These are phyloP conservation scores for Rhodotorula sphaerocarpa DNA, from an alignment of 768 basidiomycete species.

Conservation along the genomic window DNA sequence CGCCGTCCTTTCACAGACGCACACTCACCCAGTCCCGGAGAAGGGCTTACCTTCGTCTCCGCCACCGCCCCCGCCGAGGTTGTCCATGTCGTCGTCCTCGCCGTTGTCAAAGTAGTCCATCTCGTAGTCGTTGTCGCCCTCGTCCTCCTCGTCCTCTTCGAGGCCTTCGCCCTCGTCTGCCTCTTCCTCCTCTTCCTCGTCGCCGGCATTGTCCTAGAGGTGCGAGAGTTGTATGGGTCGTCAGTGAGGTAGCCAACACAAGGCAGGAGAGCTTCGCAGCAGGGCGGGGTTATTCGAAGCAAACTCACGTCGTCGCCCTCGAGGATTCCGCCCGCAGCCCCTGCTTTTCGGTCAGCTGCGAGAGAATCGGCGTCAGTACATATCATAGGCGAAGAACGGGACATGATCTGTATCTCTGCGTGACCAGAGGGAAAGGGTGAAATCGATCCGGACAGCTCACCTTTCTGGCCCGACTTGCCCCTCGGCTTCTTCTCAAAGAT, in stretches of 20 bases:
- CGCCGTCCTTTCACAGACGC: too few relatives aligned
- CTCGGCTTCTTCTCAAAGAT: constrained; percentile 25
- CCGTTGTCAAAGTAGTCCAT: constrained; percentile 37
- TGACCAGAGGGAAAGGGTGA: too few relatives aligned
- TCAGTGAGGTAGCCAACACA: neutral
- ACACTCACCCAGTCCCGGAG: too few relatives aligned
- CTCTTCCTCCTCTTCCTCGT: constrained; percentile 4
- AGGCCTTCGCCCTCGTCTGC: constrained; percentile 15
- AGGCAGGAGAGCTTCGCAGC: too few relatives aligned
- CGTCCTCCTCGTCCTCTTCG: constrained; percentile 29
- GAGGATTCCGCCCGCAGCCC: constrained; percentile 8
- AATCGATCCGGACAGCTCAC: too few relatives aligned
- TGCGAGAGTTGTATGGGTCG: too few relatives aligned
- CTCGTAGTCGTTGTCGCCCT: constrained; percentile 36
- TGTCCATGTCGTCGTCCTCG: constrained; percentile 31
- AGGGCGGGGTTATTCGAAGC: too few relatives aligned
- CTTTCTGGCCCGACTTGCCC: neutral
- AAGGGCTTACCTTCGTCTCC: constrained; percentile 28
- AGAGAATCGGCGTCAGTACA: neutral
- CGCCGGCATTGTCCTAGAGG: constrained; percentile 1
- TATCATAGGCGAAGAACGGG: too few relatives aligned
- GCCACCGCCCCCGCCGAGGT: constrained; percentile 21
- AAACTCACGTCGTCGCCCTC: constrained; percentile 30
- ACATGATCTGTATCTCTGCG: too few relatives aligned
- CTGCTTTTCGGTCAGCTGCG: constrained; percentile 1